phyloP scores from a whole-genome alignment of 768 basidiomycete species.

The Collybia nuda region DNA sequence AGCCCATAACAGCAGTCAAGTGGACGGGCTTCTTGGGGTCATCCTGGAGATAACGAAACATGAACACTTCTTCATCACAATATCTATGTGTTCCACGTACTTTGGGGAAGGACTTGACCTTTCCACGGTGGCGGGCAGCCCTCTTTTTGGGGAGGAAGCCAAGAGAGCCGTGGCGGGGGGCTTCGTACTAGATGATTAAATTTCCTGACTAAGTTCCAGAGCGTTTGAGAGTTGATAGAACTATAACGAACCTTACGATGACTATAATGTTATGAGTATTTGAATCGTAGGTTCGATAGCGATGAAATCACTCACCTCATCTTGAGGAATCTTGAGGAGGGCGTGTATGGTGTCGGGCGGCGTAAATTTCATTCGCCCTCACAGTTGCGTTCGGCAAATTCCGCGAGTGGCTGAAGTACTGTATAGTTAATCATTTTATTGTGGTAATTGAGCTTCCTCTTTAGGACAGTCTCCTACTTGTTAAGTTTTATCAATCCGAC shows the following conservation, averaged over 20 bases:
- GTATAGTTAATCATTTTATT: constrained; percentile 31
- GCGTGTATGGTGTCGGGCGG: constrained; percentile 30
- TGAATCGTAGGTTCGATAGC: constrained; percentile 7
- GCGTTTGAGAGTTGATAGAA: constrained; percentile 1
- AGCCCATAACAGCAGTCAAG: constrained; percentile 97
- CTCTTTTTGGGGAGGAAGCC: constrained; percentile 98
- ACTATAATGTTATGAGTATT: constrained; percentile 38
- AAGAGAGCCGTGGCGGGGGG: constrained; percentile 96
- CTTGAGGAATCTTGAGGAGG: constrained; percentile 48
- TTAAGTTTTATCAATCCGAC: no score
- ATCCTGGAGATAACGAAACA: constrained; percentile 56
- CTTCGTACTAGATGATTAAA: constrained; percentile 74
- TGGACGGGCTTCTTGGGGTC: constrained; percentile 99
- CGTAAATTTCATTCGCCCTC: constrained; percentile 22
- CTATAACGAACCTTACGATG: constrained; percentile 75
- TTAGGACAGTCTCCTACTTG: background rate
- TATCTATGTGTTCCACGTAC: constrained; percentile 38
- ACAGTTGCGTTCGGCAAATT: constrained; percentile 25
- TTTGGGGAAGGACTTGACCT: constrained; percentile 99
- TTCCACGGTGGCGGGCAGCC: constrained; percentile 95
- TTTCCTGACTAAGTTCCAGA: background rate
- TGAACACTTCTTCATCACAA: background rate
- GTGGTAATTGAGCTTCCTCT: constrained; percentile 1
- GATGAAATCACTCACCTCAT: constrained; percentile 55
- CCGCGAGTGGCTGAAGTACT: constrained; percentile 38